Base-by-base conservation (phyloP, 2,329 filamentous ascomycete species). In the Penicillium janthinellum region DNA sequence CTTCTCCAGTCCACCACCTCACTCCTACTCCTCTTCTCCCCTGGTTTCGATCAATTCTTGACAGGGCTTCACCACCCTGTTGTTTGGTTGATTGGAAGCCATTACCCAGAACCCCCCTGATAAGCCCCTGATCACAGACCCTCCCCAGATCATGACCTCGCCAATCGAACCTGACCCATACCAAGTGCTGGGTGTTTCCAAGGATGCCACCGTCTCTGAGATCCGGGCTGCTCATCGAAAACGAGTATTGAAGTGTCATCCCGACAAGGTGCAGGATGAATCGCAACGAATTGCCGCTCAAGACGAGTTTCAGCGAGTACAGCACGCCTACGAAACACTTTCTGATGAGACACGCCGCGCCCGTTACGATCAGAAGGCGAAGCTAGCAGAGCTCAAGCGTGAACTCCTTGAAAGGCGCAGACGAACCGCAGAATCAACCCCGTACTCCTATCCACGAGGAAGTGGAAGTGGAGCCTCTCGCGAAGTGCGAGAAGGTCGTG, bases 301-400 rank as follows among this genome's bases (percentile, higher is more conserved):
- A 68, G 88, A 92, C 68, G 89, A 96, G 77, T 99, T 98, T 71
- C 92, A 97, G 77, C 88, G 87, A 73, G 91, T 98, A 37, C 93
- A 97, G 75, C 87, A 93, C 69, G 93, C 95, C 53, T 99, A 96
- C 77, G 95, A 98, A 77, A 82, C 95, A 34, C 85, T 99, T 61
- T 90, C 87, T 70, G 89, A 97, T 72, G 90, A 94, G 31, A 82
- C 80, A 6, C 86, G 88, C 72, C 83, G 91, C 60, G 77, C 81
- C 59, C 87, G 88, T 66, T 96, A 97, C 75, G 92, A 98, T 77
- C 87, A 92, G 54, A 84, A 88, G 72, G 82, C 89, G 62, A 86
- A 83, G 69, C 76, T 93, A 63, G 86, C 85, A 53, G 86, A 88
- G 72, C 78, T 91, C 69, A 84, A 84, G 72, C 86, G 78, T 63